Base-by-base conservation (phyloP, 495 filamentous ascomycete species). In the Podospora pseudoanserina region DNA sequence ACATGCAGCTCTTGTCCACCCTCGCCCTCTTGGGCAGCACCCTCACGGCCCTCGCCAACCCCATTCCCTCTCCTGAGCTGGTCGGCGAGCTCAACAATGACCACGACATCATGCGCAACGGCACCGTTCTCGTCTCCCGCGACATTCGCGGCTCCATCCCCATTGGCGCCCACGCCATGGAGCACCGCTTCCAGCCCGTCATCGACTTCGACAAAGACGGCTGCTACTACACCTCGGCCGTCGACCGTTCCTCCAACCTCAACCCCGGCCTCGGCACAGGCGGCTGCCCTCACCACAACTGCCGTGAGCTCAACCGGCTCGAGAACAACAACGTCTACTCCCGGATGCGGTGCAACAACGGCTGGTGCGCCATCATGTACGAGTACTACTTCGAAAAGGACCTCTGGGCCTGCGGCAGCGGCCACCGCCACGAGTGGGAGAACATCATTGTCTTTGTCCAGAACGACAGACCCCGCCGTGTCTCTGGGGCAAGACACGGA, bases 311-410 rank as follows among this genome's bases (percentile, higher is more conserved):
- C 1, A 71, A 72, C 16, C 70, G 75, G 30, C 67, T 79, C 23
- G 20, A 68, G 13, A 76, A 77, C 65, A 76, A 73, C 66, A 77
- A 76, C n/a, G 74, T 77, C 30, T 79, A 77, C 66, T 74, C 74
- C 5, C 74, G 77, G 5, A 66, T 70, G 58, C 74, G 76, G 20
- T 78, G 77, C 60, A 78, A 78, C 58, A 74, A 76, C 65, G 71
- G 73, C 7, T 62, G 56, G 44, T 70, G 68, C 30, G 68, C 63
- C 34, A 65, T 65, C 64, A 63, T 78, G 65, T 79, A 79, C 67
- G 75, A 76, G 60, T 77, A 78, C 60, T 79, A 76, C 71, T 79
- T 78, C 32, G 77, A 79, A 68, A 79, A 79, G 68, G 76, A 79
- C 68, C 64, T 64, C 65, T 23, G 39, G 20, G 39, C 69, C 64